Base-by-base conservation (phyloP, 2,329 filamentous ascomycete genomes). In the Alternaria longipes region DNA sequence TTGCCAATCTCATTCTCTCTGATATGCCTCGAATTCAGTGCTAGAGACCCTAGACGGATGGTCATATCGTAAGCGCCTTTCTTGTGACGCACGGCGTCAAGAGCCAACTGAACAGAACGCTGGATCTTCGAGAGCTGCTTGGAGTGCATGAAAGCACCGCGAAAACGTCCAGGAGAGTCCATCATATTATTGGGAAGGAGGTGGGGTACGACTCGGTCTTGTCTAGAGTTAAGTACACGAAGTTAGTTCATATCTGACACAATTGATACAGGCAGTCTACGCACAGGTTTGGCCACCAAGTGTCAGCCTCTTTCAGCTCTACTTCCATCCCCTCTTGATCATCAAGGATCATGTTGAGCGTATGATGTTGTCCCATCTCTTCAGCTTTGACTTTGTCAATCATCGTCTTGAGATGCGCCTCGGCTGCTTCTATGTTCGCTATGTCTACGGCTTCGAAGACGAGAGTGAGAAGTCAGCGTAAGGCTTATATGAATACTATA, bases 21-120 rank as follows among this genome's bases (percentile, higher is more conserved):
- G 4, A 71, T 61, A 9, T 65, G 53, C 18, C 58, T 60, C 11
- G 68, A 65, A 20, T 54, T 60, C 4, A 77, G 52, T 5, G 62
- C 71, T 18, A 77, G 38, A 30, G 68, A 70, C 8, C 75, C 74
- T 18, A 74, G 63, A 2, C 71, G 73, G 3, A 78, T 65, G 8
- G 56, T 56, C 22, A 78, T 67, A 16, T 76, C 72, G 30, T 73
- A 77, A 1, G 64, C 57, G 5, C 73, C 72, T 34, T 62, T 72
- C 34, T 69, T 67, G 36, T 63, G 67, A 32, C 66, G 60, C 12
- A 71, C 62, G n/a, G 54, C 53, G 9, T 75, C 71, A 30, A 78
- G 66, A 28, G 64, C 56, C 5, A 45, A 30, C 5, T 60, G 49
- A 26, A 78, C 54, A 1, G 67, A 55, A 5, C 56, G n/a, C 24